A percentile compares a stretch with the other conserved stretches of the same genome.
Evolutionary conservation across 108 stramenopile species (phyloP).

Genomic region (Skeletonema grethae): DNA sequence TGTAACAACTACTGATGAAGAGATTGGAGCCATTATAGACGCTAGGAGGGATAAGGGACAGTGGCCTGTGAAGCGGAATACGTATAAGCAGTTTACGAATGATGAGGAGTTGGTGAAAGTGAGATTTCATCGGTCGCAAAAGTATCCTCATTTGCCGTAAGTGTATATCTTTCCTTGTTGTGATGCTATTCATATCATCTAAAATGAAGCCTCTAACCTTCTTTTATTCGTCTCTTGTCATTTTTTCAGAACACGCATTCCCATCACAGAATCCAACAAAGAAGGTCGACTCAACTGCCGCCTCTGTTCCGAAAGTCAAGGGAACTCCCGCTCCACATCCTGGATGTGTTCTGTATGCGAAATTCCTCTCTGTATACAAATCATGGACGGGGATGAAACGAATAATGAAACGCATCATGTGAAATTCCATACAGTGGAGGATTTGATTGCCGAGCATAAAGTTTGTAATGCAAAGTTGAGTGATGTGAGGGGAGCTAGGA

Average conservation of each 20-base stretch:
- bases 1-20: background rate
- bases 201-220: background rate
- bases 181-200: background rate
- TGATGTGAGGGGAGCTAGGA: background rate
- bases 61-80: conserved; percentile 5
- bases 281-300: conserved; percentile 6
- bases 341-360: conserved; percentile 2
- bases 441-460: conserved; percentile 5
- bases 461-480: conserved; percentile 1
- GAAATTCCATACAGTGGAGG: background rate
- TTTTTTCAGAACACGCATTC: background rate
- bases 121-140: conserved; percentile 2
- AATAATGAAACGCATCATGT: conserved; percentile 1
- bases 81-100: conserved; percentile 1
- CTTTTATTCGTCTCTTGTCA: background rate
- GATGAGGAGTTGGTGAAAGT: conserved; percentile 4
- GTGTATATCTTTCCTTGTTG: background rate
- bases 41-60: background rate
- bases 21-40: background rate
- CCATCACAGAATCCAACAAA: conserved; percentile 4
- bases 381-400: background rate
- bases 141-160: conserved; percentile 2
- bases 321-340: background rate
- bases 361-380: background rate
- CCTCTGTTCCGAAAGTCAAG: conserved; percentile 2